Percentiles rank a stretch among this genome's conserved stretches.
Evolutionary conservation across 805 yeast genomes (phyloP).

Genomic region (Yarrowia phangngaensis): DNA sequence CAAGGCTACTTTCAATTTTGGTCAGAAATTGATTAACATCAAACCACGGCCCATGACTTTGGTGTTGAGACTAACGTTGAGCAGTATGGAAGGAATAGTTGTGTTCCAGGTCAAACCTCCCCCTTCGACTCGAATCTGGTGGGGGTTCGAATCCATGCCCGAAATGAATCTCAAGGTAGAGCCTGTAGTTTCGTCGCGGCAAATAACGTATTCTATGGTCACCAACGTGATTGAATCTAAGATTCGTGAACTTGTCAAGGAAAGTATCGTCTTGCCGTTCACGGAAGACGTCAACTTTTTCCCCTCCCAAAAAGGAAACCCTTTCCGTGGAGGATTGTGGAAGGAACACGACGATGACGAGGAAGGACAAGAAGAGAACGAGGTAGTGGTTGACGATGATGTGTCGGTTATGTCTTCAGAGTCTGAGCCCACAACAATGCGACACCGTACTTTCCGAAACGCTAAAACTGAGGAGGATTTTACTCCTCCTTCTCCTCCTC

Average conservation of each 20-base stretch:
- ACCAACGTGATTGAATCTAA: constrained; percentile 76
- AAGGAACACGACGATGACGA: constrained; percentile 43
- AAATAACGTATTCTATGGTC: constrained; percentile 69
- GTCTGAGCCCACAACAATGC: constrained; percentile 25
- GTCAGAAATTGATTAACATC: constrained; percentile 52
- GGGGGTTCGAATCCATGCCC: constrained; percentile 78
- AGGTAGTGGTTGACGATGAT: constrained; percentile 1
- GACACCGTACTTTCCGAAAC: constrained; percentile 24
- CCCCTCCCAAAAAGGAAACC: constrained; percentile 54
- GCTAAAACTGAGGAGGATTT: constrained; percentile 7
- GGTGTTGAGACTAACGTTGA: constrained; percentile 63
- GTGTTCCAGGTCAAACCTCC: constrained; percentile 74
- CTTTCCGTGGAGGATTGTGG: constrained; percentile 95
- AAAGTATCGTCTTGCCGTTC: constrained; percentile 75
- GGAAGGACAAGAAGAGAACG: constrained; percentile 2
- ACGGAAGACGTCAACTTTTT: constrained; percentile 84
- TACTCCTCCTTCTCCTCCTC: not conserved
- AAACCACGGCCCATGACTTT: constrained; percentile 70
- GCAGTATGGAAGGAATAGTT: constrained; percentile 69
- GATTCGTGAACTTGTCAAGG: constrained; percentile 72
- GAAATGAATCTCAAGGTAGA: constrained; percentile 69
- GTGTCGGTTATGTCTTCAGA: not conserved
- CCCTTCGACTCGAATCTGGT: constrained; percentile 90
- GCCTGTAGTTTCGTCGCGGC: constrained; percentile 85
- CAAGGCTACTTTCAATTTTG: constrained; percentile 68